Evolutionary conservation across 2,329 filamentous ascomycete species (phyloP).

Genomic region (Fusarium graminum): DNA sequence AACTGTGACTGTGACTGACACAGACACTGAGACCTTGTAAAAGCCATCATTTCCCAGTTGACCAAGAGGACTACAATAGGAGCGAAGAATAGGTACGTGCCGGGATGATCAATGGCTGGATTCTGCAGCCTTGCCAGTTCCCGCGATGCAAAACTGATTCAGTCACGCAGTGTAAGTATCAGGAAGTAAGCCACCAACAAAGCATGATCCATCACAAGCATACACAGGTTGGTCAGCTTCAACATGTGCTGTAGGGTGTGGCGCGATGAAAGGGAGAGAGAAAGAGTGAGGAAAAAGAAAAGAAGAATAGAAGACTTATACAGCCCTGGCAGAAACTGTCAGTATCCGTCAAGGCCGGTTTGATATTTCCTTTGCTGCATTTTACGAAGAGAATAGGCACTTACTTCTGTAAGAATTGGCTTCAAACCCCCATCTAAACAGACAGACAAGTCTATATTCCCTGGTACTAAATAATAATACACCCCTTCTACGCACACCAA

Average conservation of each 20-base stretch:
- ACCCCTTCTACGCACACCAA: conserved; percentile 24
- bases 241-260: conserved; percentile 19
- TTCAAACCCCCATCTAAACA: not conserved
- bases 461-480: not conserved
- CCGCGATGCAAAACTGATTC: not conserved
- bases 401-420: conserved; percentile 21
- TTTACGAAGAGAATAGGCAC: not conserved
- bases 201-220: conserved; percentile 21
- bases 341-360: conserved; percentile 11
- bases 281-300: not conserved
- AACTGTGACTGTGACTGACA: too few relatives aligned
- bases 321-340: conserved; percentile 19
- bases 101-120: conserved; percentile 15
- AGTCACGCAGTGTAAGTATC: not conserved
- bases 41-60: conserved; percentile 42
- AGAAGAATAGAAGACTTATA: not conserved
- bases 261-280: not conserved
- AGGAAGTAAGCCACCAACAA: conserved; percentile 21
- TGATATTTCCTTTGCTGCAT: not conserved
- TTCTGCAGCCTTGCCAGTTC: not conserved
- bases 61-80: conserved; percentile 19
- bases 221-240: not conserved
- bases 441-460: conserved; percentile 5
- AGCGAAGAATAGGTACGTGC: conserved; percentile 5
- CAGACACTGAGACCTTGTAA: conserved; percentile 22